phyloP scores from a whole-genome alignment of 1,139 yeast species.

The Zygosaccharomyces pseudobailii region DNA sequence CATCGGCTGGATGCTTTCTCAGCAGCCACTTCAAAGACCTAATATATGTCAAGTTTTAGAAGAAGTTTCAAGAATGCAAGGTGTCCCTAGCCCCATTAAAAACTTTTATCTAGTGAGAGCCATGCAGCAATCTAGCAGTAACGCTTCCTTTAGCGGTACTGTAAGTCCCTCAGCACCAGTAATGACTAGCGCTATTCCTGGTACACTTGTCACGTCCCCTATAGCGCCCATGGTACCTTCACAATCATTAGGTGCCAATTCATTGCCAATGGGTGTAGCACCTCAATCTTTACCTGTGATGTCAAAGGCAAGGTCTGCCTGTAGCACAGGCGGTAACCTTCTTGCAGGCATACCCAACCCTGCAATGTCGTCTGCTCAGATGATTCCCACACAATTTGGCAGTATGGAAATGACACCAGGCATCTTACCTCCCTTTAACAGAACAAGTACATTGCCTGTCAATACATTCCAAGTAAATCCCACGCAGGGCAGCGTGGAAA shows the following conservation, averaged over 20 bases:
- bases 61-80: slow-evolving; percentile 60
- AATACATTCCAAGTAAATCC: slow-evolving; percentile 3
- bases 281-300: slow-evolving; percentile 7
- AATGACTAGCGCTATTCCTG: background rate
- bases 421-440: slow-evolving; percentile 1
- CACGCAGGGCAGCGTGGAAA: slow-evolving; percentile 6
- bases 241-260: slow-evolving; percentile 2
- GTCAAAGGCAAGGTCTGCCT: slow-evolving; percentile 6
- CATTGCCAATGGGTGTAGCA: slow-evolving; percentile 4
- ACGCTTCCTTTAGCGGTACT: background rate
- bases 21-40: slow-evolving; percentile 69
- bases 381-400: background rate
- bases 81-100: slow-evolving; percentile 45
- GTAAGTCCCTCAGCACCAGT: slow-evolving; percentile 4
- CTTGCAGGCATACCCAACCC: background rate
- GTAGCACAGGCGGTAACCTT: slow-evolving; percentile 3
- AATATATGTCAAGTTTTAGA: slow-evolving; percentile 63
- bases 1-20: slow-evolving; percentile 58
- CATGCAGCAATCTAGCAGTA: slow-evolving; percentile 10
- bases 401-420: background rate
- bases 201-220: slow-evolving; percentile 1
- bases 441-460: background rate
- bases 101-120: slow-evolving; percentile 32
- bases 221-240: slow-evolving; percentile 2
- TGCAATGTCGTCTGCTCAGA: background rate